These are phyloP conservation scores for Moringa oleifera DNA, from an alignment of 345 rosid species.

Conservation along the genomic window DNA sequence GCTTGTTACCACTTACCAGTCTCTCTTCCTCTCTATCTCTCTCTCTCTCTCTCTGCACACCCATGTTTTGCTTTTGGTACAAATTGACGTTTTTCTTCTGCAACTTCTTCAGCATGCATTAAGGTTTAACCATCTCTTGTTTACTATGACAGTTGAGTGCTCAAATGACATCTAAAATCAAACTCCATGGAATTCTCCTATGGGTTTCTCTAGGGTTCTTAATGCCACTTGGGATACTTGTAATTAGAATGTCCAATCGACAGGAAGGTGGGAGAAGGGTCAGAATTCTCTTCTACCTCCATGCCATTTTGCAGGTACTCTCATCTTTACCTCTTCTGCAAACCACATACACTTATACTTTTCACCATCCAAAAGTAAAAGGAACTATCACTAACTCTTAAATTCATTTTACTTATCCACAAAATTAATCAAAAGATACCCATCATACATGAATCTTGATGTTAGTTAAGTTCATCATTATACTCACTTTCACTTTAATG, in stretches of 20 bases:
- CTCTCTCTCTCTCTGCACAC: no score
- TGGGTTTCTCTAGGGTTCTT: slow-evolving; percentile 86
- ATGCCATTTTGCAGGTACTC: slow-evolving; percentile 64
- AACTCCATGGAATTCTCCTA: slow-evolving; percentile 67
- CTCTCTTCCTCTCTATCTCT: no score
- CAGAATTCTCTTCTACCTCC: slow-evolving; percentile 53
- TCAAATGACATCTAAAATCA: slow-evolving; percentile 41
- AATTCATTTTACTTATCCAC: background rate
- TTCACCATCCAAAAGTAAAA: background rate
- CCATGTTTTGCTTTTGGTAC: background rate
- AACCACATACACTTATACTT: background rate
- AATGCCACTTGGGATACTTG: slow-evolving; percentile 69
- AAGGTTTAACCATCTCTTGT: background rate
- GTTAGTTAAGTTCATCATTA: slow-evolving; percentile 14
- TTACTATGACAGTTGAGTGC: slow-evolving; percentile 32
- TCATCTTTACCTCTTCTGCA: background rate
- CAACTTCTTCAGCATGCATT: background rate
- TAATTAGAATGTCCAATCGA: slow-evolving; percentile 54
- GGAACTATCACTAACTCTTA: no score
- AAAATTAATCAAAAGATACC: no score
- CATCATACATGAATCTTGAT: slow-evolving; percentile 14
- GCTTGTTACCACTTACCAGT: background rate
- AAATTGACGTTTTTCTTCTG: background rate
- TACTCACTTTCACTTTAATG: slow-evolving; percentile 35
- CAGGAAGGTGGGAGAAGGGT: slow-evolving; percentile 30